These are phyloP conservation scores for Neurospora africana DNA, from an alignment of 495 filamentous ascomycete species.

Conservation along the genomic window DNA sequence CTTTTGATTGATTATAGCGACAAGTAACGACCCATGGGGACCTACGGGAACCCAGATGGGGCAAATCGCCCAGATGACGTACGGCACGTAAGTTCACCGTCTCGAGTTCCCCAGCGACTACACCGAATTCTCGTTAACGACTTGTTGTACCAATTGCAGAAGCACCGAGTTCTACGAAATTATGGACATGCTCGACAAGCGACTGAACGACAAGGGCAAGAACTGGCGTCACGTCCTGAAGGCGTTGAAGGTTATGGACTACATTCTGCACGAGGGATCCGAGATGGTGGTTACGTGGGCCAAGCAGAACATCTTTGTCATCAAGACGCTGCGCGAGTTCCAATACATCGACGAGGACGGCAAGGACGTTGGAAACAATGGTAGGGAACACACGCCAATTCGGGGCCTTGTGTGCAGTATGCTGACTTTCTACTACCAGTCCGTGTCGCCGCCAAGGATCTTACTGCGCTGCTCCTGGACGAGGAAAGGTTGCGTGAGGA, in stretches of 20 bases:
- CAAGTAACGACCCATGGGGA: slow-evolving; percentile 98
- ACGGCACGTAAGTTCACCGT: slow-evolving; percentile 64
- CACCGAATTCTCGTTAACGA: not conserved
- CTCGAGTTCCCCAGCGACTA: slow-evolving; percentile 8
- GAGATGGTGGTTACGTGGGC: slow-evolving; percentile 97
- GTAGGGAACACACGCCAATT: slow-evolving; percentile 33
- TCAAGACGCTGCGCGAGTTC: slow-evolving; percentile 97
- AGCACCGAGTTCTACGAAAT: slow-evolving; percentile 98
- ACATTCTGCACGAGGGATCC: slow-evolving; percentile 94
- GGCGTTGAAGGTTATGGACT: slow-evolving; percentile 94
- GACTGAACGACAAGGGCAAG: slow-evolving; percentile 98
- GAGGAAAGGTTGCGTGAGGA: slow-evolving; percentile 90
- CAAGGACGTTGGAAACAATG: slow-evolving; percentile 89
- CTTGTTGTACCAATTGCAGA: slow-evolving; percentile 31
- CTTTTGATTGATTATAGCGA: slow-evolving; percentile 49
- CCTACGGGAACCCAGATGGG: slow-evolving; percentile 98
- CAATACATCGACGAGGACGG: slow-evolving; percentile 91
- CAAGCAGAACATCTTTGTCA: slow-evolving; percentile 93
- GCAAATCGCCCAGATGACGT: slow-evolving; percentile 95
- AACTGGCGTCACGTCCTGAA: slow-evolving; percentile 99
- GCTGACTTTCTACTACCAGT: slow-evolving; percentile 42
- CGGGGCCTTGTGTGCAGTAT: not conserved
- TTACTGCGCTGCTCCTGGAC: slow-evolving; percentile 87
- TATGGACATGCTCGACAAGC: slow-evolving; percentile 99
- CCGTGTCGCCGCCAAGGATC: slow-evolving; percentile 89